Conservation (phyloP, 148 eudicot species). For the Nepenthes gracilis region DNA sequence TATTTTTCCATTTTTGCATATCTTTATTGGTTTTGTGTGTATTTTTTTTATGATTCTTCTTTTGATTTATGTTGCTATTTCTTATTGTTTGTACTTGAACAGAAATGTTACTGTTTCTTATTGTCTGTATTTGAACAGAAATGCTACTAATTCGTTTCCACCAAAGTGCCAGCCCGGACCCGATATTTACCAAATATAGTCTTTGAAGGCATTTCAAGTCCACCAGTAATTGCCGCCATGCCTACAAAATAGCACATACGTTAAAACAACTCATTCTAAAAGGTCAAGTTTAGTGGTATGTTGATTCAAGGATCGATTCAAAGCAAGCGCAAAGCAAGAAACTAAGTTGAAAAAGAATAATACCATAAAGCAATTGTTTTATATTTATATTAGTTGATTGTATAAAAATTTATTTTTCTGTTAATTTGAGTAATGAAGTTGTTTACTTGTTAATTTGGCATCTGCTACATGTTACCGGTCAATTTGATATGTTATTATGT, state of each 20-base stretch:
- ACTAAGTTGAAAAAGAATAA: background rate
- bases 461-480: too few species aligned
- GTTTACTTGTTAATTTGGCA: too few species aligned
- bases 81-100: conserved; percentile 11
- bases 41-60: too few species aligned
- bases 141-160: conserved; percentile 19
- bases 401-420: too few species aligned
- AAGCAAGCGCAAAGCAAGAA: background rate
- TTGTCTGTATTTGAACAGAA: background rate
- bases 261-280: background rate
- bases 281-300: background rate
- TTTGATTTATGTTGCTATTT: background rate
- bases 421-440: too few species aligned
- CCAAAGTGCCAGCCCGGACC: conserved; percentile 55
- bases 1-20: too few species aligned
- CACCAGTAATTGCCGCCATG: conserved; percentile 14
- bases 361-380: too few species aligned
- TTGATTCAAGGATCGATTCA: background rate
- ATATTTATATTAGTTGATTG: too few species aligned
- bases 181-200: conserved; percentile 55
- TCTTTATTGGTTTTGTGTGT: too few species aligned
- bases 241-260: background rate
- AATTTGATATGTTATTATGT: too few species aligned
- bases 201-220: conserved; percentile 58
- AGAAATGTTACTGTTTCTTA: too few species aligned